Base-by-base conservation (phyloP, 129 eudicot species). In the Saposhnikovia divaricata region DNA sequence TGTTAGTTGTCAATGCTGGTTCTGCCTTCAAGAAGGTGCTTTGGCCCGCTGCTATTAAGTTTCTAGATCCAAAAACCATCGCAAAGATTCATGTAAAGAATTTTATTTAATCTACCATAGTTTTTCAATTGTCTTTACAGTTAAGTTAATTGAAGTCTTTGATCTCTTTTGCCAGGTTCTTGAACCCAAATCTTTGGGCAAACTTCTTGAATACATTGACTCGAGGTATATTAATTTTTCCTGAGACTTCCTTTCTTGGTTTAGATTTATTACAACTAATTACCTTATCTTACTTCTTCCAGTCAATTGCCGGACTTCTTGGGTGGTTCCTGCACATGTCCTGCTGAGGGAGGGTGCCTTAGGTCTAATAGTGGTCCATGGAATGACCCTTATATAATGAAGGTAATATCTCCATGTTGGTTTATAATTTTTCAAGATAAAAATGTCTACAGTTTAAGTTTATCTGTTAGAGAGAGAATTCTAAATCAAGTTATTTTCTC, bases 11-110 rank as follows among this genome's bases (percentile, higher is more conserved):
- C 72, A 92, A 92, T 87, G 97, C 97, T 82, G 90, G 96, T 75
- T 47, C 90, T 77, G 89, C 90, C 74, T 92, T 92, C 70, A 90
- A 83, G 86, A 92, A 86, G 83, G 86, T 89, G 85, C 85, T 92
- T 76, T 92, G 97, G 97, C 97, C 97, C 18, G 96, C 96, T 73
- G 97, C 96, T 65, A 91, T 87, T 82, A 90, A 86, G 81, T 90
- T 90, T 79, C 83, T 92, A 47, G 97, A 92, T 81, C 78, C 90
- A 48, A 90, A 89, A 84, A 92, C 97, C 44, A 87, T 90, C 51
- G 79, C 86, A 43, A 92, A 92, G 82, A 86, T 92, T 71, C 90
- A 87, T 86, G 97, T 89, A 85, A 81, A 65, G 28, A 18, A 10
- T 51, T 21, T 55, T 19, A 48, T 44, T 19, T 13, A 6, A 12